Base-by-base conservation (phyloP, 208 protist genomes). In the Leishmania amazonensis region DNA sequence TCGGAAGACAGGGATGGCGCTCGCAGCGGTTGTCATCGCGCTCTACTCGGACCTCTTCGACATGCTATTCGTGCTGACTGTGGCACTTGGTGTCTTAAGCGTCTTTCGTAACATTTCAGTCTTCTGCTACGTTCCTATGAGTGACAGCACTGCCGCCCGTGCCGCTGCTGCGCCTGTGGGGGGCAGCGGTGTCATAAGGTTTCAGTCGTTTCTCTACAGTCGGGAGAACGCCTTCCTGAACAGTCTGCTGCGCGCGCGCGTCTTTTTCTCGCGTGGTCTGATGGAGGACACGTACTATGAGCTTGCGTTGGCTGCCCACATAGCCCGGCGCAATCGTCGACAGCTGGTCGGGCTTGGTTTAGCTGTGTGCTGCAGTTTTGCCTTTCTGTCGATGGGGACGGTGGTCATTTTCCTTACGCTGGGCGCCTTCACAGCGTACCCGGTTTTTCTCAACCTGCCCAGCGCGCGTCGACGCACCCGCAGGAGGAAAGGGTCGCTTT, bases 211-310 rank as follows among this genome's bases (percentile, higher is more conserved):
- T 53, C 78, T 97, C 51, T 97, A 95, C 87, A 92, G 91, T 8
- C 78, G 86, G 15, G 89, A 93, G 19, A 93, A 94, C 78, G 78
- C 80, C 31, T 67, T 95, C 45, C 80, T 97, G 31, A 97, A 97
- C 79, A 91, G 91, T 47, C 84, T 97, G 51, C 85, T 94, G 53
- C 88, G 94, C 0, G 88, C 92, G 35, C 84, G 89, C 49, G 68
- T 97, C 5, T 97, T 97, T 78, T 97, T 94, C 74, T 85, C 85
- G 5, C 90, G 92, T 58, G 94, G 94, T 19, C 81, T 97, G 58
- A 90, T 95, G 77, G 84, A 89, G 45, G 94, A 97, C 80, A 92
- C 90, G 60, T 97, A 93, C 79, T 94, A 92, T 57, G 94, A 97
- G 76, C 76, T 96, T 15, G 91, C 88, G 5, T 88, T 95, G 13